Percentiles rank a stretch among this genome's conserved stretches.
phyloP scores from a whole-genome alignment of 2,329 filamentous ascomycete species.

The Colletotrichum coccodes region DNA sequence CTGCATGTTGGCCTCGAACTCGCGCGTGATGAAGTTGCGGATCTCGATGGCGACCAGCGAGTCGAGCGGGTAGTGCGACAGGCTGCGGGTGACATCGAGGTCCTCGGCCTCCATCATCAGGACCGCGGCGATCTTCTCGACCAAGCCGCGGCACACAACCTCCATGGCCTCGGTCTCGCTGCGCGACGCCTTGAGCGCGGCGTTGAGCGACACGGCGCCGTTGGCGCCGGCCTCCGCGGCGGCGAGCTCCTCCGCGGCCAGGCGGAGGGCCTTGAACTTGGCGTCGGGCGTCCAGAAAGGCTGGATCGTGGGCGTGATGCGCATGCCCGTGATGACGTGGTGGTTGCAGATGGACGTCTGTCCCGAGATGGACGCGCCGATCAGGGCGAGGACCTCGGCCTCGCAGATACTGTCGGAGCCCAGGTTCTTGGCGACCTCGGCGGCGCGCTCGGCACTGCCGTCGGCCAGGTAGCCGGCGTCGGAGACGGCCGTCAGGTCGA shows the following conservation, averaged over 20 bases:
- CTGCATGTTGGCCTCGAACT: slow-evolving; percentile 62
- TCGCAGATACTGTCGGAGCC: slow-evolving; percentile 60
- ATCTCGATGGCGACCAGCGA: slow-evolving; percentile 61
- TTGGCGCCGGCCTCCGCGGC: slow-evolving; percentile 44
- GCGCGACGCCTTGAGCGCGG: slow-evolving; percentile 53
- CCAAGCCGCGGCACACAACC: slow-evolving; percentile 54
- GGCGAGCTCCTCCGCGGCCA: slow-evolving; percentile 50
- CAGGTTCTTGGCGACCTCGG: slow-evolving; percentile 60
- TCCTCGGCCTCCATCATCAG: slow-evolving; percentile 61
- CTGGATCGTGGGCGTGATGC: slow-evolving; percentile 54
- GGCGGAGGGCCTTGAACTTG: slow-evolving; percentile 62
- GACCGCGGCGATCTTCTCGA: slow-evolving; percentile 58
- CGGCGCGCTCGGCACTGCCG: slow-evolving; percentile 51
- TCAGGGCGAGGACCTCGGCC: slow-evolving; percentile 63
- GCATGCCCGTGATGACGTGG: slow-evolving; percentile 65
- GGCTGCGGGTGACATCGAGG: slow-evolving; percentile 53
- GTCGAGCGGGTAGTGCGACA: slow-evolving; percentile 56
- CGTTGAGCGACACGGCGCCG: slow-evolving; percentile 50
- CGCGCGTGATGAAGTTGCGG: slow-evolving; percentile 60
- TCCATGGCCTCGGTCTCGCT: slow-evolving; percentile 56
- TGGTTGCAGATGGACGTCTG: slow-evolving; percentile 52
- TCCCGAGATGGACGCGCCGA: slow-evolving; percentile 61
- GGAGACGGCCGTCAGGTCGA: slow-evolving; percentile 64
- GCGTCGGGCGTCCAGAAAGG: slow-evolving; percentile 66
- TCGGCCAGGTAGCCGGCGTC: slow-evolving; percentile 63